A percentile compares a stretch with the other conserved stretches of the same genome.
phyloP scores from a whole-genome alignment of 2,329 filamentous ascomycete genomes.

The Beauveria asiatica region DNA sequence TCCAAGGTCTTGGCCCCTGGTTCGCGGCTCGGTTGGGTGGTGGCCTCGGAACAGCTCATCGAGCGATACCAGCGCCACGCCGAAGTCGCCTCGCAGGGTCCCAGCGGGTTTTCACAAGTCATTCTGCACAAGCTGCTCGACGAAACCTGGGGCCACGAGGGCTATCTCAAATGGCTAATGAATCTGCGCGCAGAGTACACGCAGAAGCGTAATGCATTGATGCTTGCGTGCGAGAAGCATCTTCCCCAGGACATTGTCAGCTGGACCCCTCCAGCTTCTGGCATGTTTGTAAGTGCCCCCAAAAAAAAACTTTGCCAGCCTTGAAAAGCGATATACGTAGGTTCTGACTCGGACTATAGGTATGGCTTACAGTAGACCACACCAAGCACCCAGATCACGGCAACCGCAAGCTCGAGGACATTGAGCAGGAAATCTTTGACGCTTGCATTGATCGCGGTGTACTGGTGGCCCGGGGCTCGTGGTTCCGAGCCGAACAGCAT shows the following conservation, averaged over 20 bases:
- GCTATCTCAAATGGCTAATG: slow-evolving; percentile 85
- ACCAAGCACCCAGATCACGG: slow-evolving; percentile 53
- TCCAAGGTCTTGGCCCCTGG: slow-evolving; percentile 86
- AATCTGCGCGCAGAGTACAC: slow-evolving; percentile 77
- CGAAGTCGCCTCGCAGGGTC: slow-evolving; percentile 78
- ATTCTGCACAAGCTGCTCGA: slow-evolving; percentile 84
- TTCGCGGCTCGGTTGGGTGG: slow-evolving; percentile 79
- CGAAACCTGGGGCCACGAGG: slow-evolving; percentile 86
- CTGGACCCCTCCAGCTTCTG: slow-evolving; percentile 73
- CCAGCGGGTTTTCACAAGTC: slow-evolving; percentile 75
- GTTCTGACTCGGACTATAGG: slow-evolving; percentile 28
- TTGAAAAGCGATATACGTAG: not conserved
- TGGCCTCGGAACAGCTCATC: slow-evolving; percentile 74
- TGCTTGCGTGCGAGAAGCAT: slow-evolving; percentile 70
- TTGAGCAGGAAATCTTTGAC: slow-evolving; percentile 85
- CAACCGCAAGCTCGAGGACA: slow-evolving; percentile 45
- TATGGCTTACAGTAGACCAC: slow-evolving; percentile 66
- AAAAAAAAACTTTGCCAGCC: not conserved
- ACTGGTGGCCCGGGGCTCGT: slow-evolving; percentile 75
- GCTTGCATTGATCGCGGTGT: slow-evolving; percentile 67
- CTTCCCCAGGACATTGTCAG: slow-evolving; percentile 65
- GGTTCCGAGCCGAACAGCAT: slow-evolving; percentile 74
- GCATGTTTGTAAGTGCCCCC: slow-evolving; percentile 79
- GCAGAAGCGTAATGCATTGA: slow-evolving; percentile 63
- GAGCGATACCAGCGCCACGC: slow-evolving; percentile 75